Conservation (phyloP, 2,329 filamentous ascomycete genomes). For the Stachybotrys chartarum region DNA sequence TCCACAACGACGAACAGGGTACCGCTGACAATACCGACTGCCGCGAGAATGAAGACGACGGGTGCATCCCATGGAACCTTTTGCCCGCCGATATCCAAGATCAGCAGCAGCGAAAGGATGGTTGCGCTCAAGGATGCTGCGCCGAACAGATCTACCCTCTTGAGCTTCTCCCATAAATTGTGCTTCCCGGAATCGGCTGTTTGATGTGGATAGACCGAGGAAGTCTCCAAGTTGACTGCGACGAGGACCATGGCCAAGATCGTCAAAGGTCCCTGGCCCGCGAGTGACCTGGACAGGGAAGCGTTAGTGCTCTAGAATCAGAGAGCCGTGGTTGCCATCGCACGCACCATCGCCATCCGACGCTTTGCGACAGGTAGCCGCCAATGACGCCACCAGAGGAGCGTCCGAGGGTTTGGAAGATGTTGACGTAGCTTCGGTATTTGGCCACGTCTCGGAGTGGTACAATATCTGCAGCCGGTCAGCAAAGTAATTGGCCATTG, state of each 20-base stretch:
- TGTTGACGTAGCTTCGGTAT: conserved; percentile 3
- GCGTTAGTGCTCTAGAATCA: not conserved
- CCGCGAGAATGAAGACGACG: not conserved
- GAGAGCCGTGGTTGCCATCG: not conserved
- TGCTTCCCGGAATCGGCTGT: not conserved
- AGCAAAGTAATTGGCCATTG: not conserved
- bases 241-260: not conserved
- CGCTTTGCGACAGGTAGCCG: conserved; percentile 2
- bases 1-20: not conserved
- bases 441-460: not conserved
- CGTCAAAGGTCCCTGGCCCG: not conserved
- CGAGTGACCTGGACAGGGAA: not conserved
- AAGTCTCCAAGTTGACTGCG: not conserved
- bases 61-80: not conserved
- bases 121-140: not conserved
- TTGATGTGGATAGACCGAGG: not conserved
- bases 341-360: conserved; percentile 6
- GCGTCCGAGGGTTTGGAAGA: conserved; percentile 2
- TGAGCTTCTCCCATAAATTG: not conserved
- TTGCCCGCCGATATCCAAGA: not conserved
- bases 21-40: not conserved
- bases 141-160: not conserved
- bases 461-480: not conserved
- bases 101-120: not conserved
- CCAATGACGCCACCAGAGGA: conserved; percentile 3